Conservation (phyloP, 1,139 yeast genomes). For the Geotrichum phurueaensis region DNA sequence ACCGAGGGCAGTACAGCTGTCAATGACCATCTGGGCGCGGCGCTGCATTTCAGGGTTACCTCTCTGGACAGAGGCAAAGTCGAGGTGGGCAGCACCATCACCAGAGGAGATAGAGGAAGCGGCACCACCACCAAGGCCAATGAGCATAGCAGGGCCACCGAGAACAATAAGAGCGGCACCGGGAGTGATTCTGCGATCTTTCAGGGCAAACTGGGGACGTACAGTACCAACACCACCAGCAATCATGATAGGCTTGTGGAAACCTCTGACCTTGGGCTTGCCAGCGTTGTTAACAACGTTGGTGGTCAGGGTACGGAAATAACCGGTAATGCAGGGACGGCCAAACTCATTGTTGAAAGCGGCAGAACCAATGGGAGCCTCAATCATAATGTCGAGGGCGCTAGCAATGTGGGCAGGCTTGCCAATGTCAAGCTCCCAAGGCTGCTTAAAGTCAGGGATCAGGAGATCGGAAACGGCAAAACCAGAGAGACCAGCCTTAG, state of each 20-base stretch:
- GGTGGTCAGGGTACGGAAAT: slow-evolving; percentile 91
- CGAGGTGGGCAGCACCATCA: slow-evolving; percentile 90
- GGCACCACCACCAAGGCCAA: slow-evolving; percentile 99
- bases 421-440: slow-evolving; percentile 91
- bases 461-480: slow-evolving; percentile 85
- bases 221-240: slow-evolving; percentile 99
- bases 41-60: slow-evolving; percentile 99
- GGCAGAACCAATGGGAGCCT: slow-evolving; percentile 97
- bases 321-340: slow-evolving; percentile 95
- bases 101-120: slow-evolving; percentile 95
- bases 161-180: slow-evolving; percentile 89
- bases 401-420: slow-evolving; percentile 92
- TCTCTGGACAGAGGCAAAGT: slow-evolving; percentile 98
- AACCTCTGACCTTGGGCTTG: slow-evolving; percentile 78
- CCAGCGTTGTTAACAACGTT: slow-evolving; percentile 58
- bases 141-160: slow-evolving; percentile 98
- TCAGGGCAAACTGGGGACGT: slow-evolving; percentile 86
- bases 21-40: slow-evolving; percentile 97
- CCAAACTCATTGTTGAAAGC: slow-evolving; percentile 99
- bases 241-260: slow-evolving; percentile 97
- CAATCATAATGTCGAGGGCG: slow-evolving; percentile 88
- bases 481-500: slow-evolving; percentile 95
- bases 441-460: slow-evolving; percentile 80
- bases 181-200: slow-evolving; percentile 81
- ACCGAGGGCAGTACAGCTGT: slow-evolving; percentile 84